phyloP scores from a whole-genome alignment of 768 basidiomycete species.

The Russula virescens region DNA sequence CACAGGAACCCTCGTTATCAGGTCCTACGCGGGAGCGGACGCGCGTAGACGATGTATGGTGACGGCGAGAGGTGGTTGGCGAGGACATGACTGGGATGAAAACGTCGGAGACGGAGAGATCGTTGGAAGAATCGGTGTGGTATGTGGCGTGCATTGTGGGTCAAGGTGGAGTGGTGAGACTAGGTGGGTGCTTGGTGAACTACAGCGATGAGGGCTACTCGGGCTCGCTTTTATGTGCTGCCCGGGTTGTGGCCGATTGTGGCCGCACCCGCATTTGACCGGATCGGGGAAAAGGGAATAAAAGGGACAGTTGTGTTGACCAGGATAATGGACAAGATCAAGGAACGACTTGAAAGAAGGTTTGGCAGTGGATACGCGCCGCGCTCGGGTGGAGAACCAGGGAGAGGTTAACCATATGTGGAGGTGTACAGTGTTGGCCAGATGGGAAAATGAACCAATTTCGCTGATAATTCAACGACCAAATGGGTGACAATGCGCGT shows the following conservation, averaged over 20 bases:
- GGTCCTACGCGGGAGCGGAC: conserved; percentile 22
- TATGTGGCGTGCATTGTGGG: conserved; percentile 4
- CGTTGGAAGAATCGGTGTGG: background rate
- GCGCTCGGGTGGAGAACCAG: conserved; percentile 10
- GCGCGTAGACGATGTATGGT: background rate
- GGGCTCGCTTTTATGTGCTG: conserved; percentile 9
- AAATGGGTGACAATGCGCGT: conserved; percentile 6
- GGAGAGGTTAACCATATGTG: conserved; percentile 17
- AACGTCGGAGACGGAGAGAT: background rate
- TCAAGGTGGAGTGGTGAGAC: background rate
- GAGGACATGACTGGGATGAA: conserved; percentile 14
- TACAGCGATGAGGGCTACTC: conserved; percentile 7
- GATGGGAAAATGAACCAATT: conserved; percentile 3
- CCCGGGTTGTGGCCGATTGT: conserved; percentile 16
- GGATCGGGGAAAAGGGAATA: conserved; percentile 4
- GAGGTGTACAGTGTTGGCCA: background rate
- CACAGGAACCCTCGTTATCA: conserved; percentile 29
- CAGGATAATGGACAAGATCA: conserved; percentile 18
- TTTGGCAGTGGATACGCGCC: conserved; percentile 6
- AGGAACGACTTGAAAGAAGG: conserved; percentile 18
- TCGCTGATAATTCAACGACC: background rate
- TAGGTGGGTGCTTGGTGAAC: conserved; percentile 7
- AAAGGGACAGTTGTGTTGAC: conserved; percentile 4
- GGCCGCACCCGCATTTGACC: conserved; percentile 12
- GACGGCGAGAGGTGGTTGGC: conserved; percentile 22